These are phyloP conservation scores for Jatropha podagrica DNA, from an alignment of 441 rosid species.

Conservation along the genomic window DNA sequence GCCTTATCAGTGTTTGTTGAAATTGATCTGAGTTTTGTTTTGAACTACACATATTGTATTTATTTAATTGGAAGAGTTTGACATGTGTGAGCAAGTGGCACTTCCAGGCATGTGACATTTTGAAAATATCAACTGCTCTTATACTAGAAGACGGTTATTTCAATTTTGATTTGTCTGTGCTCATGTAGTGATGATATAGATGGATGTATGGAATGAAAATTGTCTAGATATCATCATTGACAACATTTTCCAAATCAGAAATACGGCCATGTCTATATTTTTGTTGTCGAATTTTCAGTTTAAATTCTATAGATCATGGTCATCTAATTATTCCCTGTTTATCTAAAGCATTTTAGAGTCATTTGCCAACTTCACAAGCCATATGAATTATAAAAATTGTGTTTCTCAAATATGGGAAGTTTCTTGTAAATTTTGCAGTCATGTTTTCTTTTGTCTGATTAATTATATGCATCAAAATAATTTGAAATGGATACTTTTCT, in stretches of 20 bases:
- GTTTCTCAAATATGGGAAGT: background rate
- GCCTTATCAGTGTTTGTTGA: background rate
- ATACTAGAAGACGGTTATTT: background rate
- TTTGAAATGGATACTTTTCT: constrained; percentile 15
- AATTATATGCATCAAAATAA: constrained; percentile 17
- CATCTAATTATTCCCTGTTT: background rate
- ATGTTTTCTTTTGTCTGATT: background rate
- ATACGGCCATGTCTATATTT: background rate
- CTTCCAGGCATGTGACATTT: background rate
- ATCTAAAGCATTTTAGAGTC: background rate
- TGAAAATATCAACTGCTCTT: background rate
- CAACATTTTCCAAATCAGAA: background rate
- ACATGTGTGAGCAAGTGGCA: background rate
- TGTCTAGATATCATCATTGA: background rate
- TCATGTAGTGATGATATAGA: background rate
- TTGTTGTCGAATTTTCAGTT: background rate
- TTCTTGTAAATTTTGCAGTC: background rate
- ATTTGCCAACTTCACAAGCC: background rate
- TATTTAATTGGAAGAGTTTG: background rate
- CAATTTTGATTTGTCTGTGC: background rate
- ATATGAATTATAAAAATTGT: background rate
- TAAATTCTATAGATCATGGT: background rate
- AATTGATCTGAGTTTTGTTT: background rate
- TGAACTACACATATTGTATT: background rate
- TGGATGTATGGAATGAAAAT: background rate